A percentile compares a stretch with the other conserved stretches of the same genome.
Conservation (phyloP, 2,329 filamentous ascomycete species). For the Xylaria hypoxylon region DNA sequence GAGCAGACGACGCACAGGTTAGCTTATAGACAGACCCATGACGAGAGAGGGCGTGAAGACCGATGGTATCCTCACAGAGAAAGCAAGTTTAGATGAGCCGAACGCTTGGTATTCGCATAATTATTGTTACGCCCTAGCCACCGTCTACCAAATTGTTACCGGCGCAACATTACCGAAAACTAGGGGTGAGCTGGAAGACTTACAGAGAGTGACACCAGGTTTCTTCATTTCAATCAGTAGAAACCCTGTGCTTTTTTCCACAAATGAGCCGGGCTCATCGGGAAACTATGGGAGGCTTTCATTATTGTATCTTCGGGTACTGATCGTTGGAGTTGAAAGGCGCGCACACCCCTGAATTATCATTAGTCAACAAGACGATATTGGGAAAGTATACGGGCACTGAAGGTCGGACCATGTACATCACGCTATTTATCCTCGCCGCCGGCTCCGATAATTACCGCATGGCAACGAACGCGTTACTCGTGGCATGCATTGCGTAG, state of each 20-base stretch:
- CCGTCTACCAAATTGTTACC: slow-evolving; percentile 53
- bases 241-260: slow-evolving; percentile 54
- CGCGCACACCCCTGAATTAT: slow-evolving; percentile 34
- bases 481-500: slow-evolving; percentile 49
- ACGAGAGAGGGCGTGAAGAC: slow-evolving; percentile 48
- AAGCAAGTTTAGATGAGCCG: slow-evolving; percentile 53
- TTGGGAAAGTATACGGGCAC: slow-evolving; percentile 50
- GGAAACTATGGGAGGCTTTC: slow-evolving; percentile 50
- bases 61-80: slow-evolving; percentile 53
- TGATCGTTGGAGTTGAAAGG: slow-evolving; percentile 52
- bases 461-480: slow-evolving; percentile 51
- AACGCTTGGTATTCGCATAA: slow-evolving; percentile 54
- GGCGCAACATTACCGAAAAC: slow-evolving; percentile 51
- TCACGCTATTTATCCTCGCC: slow-evolving; percentile 53
- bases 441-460: slow-evolving; percentile 59
- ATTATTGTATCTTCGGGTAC: slow-evolving; percentile 50
- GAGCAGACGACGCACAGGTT: no score
- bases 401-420: slow-evolving; percentile 56
- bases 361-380: slow-evolving; percentile 51
- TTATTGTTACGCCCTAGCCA: slow-evolving; percentile 56
- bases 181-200: slow-evolving; percentile 51
- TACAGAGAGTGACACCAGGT: slow-evolving; percentile 52
- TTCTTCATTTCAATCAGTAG: slow-evolving; percentile 53
- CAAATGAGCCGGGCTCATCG: slow-evolving; percentile 49
- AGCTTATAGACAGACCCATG: no score